These are phyloP conservation scores for Russula olivacea DNA, from an alignment of 768 basidiomycete species.

Conservation along the genomic window DNA sequence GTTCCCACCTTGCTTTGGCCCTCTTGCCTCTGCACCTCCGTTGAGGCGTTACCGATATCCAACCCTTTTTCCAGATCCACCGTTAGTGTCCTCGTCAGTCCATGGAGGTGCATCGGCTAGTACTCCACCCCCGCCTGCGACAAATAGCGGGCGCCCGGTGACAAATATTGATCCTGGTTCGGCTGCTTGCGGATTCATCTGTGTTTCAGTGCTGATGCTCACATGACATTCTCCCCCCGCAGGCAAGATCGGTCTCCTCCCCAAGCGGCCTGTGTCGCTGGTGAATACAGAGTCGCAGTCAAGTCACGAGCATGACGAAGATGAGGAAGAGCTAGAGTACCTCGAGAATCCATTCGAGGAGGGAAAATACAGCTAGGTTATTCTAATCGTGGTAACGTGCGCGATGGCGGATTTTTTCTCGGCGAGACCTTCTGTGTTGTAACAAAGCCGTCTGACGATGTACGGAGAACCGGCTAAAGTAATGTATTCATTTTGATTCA, in stretches of 20 bases:
- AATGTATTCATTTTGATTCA: background rate
- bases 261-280: conserved; percentile 29
- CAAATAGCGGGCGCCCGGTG: conserved; percentile 12
- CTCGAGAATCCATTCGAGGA: conserved; percentile 29
- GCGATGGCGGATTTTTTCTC: background rate
- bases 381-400: background rate
- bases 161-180: conserved; percentile 23
- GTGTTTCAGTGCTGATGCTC: background rate
- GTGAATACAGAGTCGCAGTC: conserved; percentile 7
- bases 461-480: background rate
- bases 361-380: conserved; percentile 13
- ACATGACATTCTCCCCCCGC: background rate
- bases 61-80: background rate
- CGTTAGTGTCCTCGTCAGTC: background rate
- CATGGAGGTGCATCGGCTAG: background rate
- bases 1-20: background rate
- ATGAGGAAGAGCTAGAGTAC: conserved; percentile 26
- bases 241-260: conserved; percentile 29
- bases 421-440: background rate
- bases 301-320: conserved; percentile 20
- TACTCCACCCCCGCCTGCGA: conserved; percentile 3
- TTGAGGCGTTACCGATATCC: background rate
- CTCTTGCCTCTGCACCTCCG: background rate
- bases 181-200: background rate
- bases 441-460: background rate